Base-by-base conservation (phyloP, 2,329 filamentous ascomycete genomes). In the Ascochyta viciae-villosae region DNA sequence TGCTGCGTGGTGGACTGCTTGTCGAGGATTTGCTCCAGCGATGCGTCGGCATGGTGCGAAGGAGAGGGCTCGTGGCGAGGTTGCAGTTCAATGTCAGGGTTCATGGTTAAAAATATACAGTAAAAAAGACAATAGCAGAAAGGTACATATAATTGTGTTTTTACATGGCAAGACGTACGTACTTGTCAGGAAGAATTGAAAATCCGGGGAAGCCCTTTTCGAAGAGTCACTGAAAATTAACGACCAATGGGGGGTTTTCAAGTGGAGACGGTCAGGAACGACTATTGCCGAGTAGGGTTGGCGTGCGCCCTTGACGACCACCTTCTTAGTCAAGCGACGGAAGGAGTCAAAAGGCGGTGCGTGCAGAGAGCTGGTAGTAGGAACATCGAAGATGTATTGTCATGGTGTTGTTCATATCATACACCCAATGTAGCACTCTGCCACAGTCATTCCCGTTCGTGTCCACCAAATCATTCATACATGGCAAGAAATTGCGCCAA, bases 261-360 rank as follows among this genome's bases (percentile, higher is more conserved):
- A 9, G 26, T 31, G 40, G 26, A n/a, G 26, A n/a, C 23, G 15
- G 6, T 31, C 3, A 22, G n/a, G 1, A 45, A n/a, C 7, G 27
- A 46, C 47, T 41, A 33, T 43, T 48, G 13, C 54, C 16, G 6
- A 39, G 26, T 22, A n/a, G 49, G 55, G 27, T 47, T 54, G 42
- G 55, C 40, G 55, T 45, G 47, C 58, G 58, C 59, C 59, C 55
- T 61, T 61, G 12, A 22, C 22, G 19, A 22, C 15, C 27, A 52
- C 50, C 42, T 46, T 52, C 50, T 23, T 12, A 27, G 31, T 41
- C 5, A 19, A 33, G 49, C 38, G 4, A 6, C 6, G 10, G 7
- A 9, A 16, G 2, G 5, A 35, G 33, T 35, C 33, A 35, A 16
- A n/a, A 16, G 24, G 24, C 24, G 24, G 33, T 9, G 33, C 7